These are phyloP conservation scores for Aspergillus clavatus DNA, from an alignment of 2,329 filamentous ascomycete genomes.

Conservation along the genomic window DNA sequence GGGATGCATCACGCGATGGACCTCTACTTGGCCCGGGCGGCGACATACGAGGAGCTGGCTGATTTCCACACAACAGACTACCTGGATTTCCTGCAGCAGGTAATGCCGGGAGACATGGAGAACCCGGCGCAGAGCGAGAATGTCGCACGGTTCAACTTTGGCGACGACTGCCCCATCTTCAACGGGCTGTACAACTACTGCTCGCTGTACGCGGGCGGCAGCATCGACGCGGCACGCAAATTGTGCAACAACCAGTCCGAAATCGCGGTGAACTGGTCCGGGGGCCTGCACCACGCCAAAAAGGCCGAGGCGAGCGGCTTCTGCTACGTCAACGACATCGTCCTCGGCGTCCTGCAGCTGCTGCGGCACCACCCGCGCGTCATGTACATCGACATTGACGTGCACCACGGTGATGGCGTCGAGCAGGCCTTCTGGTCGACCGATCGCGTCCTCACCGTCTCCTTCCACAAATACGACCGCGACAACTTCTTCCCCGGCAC, in stretches of 20 bases:
- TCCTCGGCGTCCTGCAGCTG: constrained; percentile 84
- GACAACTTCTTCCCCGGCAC: constrained; percentile 84
- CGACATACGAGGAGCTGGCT: constrained; percentile 80
- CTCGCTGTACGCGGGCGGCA: constrained; percentile 85
- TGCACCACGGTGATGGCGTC: constrained; percentile 86
- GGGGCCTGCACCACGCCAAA: constrained; percentile 93
- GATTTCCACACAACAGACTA: constrained; percentile 87
- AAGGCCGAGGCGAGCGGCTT: constrained; percentile 91
- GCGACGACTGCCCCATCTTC: constrained; percentile 93
- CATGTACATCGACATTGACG: constrained; percentile 91
- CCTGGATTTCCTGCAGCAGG: constrained; percentile 76
- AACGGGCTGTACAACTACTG: constrained; percentile 95
- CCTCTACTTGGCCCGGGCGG: constrained; percentile 76
- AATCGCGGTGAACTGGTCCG: constrained; percentile 97
- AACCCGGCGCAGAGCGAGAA: constrained; percentile 53
- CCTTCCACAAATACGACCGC: constrained; percentile 94
- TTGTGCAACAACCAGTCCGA: constrained; percentile 81
- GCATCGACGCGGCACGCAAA: constrained; percentile 84
- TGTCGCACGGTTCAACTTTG: constrained; percentile 72
- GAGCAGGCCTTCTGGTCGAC: constrained; percentile 89
- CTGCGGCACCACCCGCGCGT: constrained; percentile 77
- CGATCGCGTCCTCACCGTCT: constrained; percentile 85
- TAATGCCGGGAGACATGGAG: constrained; percentile 66
- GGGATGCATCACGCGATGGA: constrained; percentile 98
- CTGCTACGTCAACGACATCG: constrained; percentile 99